Conservation (phyloP, 2,329 filamentous ascomycete genomes). For the Ascochyta fabae region DNA sequence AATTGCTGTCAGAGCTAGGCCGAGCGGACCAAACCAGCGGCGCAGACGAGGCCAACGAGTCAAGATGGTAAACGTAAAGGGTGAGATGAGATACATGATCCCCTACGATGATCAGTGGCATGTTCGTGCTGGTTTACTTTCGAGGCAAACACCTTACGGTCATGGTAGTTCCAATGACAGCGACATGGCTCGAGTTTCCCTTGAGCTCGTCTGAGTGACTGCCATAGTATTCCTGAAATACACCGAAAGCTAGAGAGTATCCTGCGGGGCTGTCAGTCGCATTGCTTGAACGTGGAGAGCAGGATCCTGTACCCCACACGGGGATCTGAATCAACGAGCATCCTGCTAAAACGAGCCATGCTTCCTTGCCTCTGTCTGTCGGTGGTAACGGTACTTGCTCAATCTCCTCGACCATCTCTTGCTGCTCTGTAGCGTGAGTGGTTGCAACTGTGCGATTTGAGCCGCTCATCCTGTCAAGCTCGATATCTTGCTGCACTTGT, state of each 20-base stretch:
- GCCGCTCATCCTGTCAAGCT: neutral
- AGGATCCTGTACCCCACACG: constrained; percentile 29
- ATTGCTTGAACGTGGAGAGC: neutral
- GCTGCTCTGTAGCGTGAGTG: constrained; percentile 1
- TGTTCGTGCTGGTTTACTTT: neutral
- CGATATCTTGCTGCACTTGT: neutral
- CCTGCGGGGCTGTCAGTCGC: constrained; percentile 18
- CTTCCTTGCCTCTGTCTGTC: constrained; percentile 26
- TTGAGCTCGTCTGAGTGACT: constrained; percentile 21
- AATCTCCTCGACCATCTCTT: constrained; percentile 17
- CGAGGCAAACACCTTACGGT: constrained; percentile 18
- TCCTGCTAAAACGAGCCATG: constrained; percentile 33
- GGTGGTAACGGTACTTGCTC: constrained; percentile 23
- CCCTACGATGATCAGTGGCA: constrained; percentile 31
- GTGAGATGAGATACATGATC: constrained; percentile 53
- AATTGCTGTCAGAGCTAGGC: constrained; percentile 34
- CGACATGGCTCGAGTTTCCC: constrained; percentile 16
- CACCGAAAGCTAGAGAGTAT: constrained; percentile 30
- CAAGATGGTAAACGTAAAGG: constrained; percentile 46
- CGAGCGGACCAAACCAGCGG: constrained; percentile 38
- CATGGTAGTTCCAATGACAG: constrained; percentile 29
- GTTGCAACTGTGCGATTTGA: neutral
- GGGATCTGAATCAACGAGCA: constrained; percentile 32
- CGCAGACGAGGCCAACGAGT: constrained; percentile 41
- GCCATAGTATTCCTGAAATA: constrained; percentile 31